Percentiles rank a stretch among this genome's conserved stretches.
These are phyloP conservation scores for Naganishia friedmannii DNA, from an alignment of 768 basidiomycete genomes.

Conservation along the genomic window DNA sequence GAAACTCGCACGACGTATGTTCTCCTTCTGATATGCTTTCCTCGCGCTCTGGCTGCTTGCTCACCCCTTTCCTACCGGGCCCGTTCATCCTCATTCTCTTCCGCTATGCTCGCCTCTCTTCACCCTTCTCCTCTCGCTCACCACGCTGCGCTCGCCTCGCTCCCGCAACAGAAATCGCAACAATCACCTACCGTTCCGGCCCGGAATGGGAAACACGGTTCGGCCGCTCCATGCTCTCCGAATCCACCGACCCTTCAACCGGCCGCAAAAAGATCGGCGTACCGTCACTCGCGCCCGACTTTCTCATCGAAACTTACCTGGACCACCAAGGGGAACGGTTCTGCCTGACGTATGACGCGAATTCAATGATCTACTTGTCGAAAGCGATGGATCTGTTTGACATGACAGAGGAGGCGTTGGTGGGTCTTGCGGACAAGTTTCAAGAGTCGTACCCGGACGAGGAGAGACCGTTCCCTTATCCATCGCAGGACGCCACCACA, in stretches of 20 bases:
- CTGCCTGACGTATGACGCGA: slow-evolving; percentile 97
- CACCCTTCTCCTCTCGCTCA: background rate
- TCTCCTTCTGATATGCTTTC: too few species aligned
- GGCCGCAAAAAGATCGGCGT: slow-evolving; percentile 34
- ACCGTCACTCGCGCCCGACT: slow-evolving; percentile 91
- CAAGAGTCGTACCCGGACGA: slow-evolving; percentile 39
- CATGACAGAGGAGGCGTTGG: slow-evolving; percentile 75
- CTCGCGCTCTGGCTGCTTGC: too few species aligned
- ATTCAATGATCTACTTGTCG: slow-evolving; percentile 95
- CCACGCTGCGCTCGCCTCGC: background rate
- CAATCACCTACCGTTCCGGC: slow-evolving; percentile 96
- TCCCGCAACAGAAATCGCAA: slow-evolving; percentile 79
- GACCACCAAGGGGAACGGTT: slow-evolving; percentile 97
- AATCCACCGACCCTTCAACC: slow-evolving; percentile 40
- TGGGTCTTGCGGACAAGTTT: slow-evolving; percentile 58
- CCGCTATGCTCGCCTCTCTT: background rate
- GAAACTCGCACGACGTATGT: slow-evolving; percentile 92
- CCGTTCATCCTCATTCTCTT: too few species aligned
- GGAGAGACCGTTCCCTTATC: slow-evolving; percentile 44
- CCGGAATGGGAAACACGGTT: slow-evolving; percentile 99
- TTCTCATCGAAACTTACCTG: slow-evolving; percentile 96
- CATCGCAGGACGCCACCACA: slow-evolving; percentile 40
- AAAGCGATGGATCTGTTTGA: slow-evolving; percentile 99
- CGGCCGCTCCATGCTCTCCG: slow-evolving; percentile 60
- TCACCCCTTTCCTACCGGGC: too few species aligned